Evolutionary conservation across 1,284 basidiomycete genomes (phyloP), one percentile per base, ranked within the genome.

Genomic region (Marasmius tenuissimus): DNA sequence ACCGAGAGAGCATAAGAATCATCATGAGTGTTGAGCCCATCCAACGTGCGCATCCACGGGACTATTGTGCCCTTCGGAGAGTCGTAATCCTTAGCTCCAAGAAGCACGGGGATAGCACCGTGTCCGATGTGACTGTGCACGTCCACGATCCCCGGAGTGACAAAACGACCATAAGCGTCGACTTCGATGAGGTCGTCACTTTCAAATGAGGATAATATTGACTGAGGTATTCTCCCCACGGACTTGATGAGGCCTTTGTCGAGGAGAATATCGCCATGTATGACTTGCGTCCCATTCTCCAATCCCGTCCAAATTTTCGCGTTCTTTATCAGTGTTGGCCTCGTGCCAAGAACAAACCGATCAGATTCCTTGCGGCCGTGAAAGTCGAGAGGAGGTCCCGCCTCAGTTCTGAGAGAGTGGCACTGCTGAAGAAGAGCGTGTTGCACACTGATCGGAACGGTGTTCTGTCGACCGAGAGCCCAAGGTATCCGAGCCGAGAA

Each of bases 51-150:
- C 4, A 71, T 62, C 68, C 68, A 70, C 4, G 85, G 81, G 16
- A 74, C 67, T 35, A 75, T 71, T 12, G 78, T 75, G 0, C 77
- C 79, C 61, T 79, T 69, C 38, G 70, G 42, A 0, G 81, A 82
- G 65, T 82, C 81, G 16, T 70, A 72, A 63, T 82, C 80, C 22
- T 69, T 66, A 0, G 77, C 64, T 20, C 82, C 83, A 11, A 53
- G 60, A 1, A 85, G 72, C 1, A 50, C 63, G 0, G 87, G 87
- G 1, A 78, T 69, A 18, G 81, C 71, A 63, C 80, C 74, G 4
- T 87, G 74, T 1, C 85, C 87, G 22, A 87, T 70, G 65, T 90
- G 88, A 11, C 85, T 85, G 71, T 91, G 86, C 65, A 87, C 73
- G 68, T 87, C 84, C 42, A 87, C 80, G 38, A 84, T 77, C 33